Evolutionary conservation across 2,329 filamentous ascomycete genomes (phyloP).

Genomic region (Trichoderma simmonsii): DNA sequence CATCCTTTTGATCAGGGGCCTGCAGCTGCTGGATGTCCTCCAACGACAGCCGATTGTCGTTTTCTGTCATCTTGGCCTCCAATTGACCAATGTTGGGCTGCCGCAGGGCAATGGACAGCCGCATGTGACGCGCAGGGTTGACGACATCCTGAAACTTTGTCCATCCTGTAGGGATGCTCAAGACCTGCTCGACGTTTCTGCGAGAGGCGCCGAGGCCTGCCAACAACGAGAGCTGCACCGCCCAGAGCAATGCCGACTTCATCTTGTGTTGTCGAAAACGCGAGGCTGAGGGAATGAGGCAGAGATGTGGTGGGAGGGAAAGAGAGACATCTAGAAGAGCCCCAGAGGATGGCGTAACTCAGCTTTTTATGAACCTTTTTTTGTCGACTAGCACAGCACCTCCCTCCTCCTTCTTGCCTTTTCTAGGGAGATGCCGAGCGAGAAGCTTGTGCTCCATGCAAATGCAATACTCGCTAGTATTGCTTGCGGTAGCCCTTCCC

Average conservation of each 20-base stretch:
- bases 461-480: not conserved
- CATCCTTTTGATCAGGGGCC: slow-evolving; percentile 32
- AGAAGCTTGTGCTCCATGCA: not conserved
- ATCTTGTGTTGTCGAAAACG: slow-evolving; percentile 13
- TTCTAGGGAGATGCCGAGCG: slow-evolving; percentile 3
- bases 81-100: slow-evolving; percentile 32
- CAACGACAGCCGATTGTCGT: slow-evolving; percentile 32
- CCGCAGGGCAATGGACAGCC: slow-evolving; percentile 33
- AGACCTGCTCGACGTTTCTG: slow-evolving; percentile 29
- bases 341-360: not conserved
- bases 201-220: slow-evolving; percentile 25
- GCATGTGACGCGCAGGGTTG: slow-evolving; percentile 26
- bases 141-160: slow-evolving; percentile 24
- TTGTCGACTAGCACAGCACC: not conserved
- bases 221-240: slow-evolving; percentile 25
- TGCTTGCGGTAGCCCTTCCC: not conserved
- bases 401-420: not conserved
- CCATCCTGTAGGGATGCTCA: slow-evolving; percentile 33
- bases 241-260: slow-evolving; percentile 19
- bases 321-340: not conserved
- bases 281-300: not conserved
- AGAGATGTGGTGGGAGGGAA: not conserved
- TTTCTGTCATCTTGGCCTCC: slow-evolving; percentile 25
- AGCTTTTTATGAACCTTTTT: not conserved
- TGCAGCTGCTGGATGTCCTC: slow-evolving; percentile 38